Evolutionary conservation across 768 basidiomycete genomes (phyloP), one percentile per base, ranked within the genome.

Genomic region (Paxillus involutus): DNA sequence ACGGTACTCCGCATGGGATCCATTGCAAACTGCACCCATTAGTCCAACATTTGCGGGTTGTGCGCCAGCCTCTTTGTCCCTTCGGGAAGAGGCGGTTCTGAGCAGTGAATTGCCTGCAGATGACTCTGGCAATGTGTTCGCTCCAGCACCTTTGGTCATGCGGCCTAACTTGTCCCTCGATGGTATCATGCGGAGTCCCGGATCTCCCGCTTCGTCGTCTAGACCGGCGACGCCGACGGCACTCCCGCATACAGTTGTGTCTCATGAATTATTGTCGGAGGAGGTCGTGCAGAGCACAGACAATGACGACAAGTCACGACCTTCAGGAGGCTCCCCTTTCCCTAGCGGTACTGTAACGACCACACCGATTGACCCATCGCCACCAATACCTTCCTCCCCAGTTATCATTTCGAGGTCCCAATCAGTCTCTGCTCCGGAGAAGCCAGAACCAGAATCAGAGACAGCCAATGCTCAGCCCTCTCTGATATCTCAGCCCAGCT

Each of bases 1-100:
- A 53, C 63, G 64, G 6, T 46, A 58, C 37, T 68, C 69, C n/a
- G 37, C 63, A 19, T 60, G 47, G 55, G 70, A 68, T 44, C 49
- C 54, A 12, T 42, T 57, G 10, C 58, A 32, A 33, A 45, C 56
- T 0, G 12, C 55, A 3, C 50, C 58, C 33, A 41, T 49, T 9
- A 51, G 57, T 33, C 44, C 60, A 0, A 51, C 60, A 9, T 61
- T 59, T 52, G 40, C 63, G 0, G 55, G 29, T 30, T 56, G 47
- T 17, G 60, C 51, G 4, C 46, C 51, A 32, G 47, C 60, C 0
- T 37, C 57, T 9, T 43, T 52, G 7, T 61, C 59, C 44, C 51
- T 57, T 47, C 65, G 29, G 17, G 56, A 62, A 37, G 53, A 52
- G 11, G 47, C 49, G 2, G 47, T 47, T 13, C 12, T 47, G 6